phyloP scores from a whole-genome alignment of 345 rosid genomes.

The Acer campestre region DNA sequence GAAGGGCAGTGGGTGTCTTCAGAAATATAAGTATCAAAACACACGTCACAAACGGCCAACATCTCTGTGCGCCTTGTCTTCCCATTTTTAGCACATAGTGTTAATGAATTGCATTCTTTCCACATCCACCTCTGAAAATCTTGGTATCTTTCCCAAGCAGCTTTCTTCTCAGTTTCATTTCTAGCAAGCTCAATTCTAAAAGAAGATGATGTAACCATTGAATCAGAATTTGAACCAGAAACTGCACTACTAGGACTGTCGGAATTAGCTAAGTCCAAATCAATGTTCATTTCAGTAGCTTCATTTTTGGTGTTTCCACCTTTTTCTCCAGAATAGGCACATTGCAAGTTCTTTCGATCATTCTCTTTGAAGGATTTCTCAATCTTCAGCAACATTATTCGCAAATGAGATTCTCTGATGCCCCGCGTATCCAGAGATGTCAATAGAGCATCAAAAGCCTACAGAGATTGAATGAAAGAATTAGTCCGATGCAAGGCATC shows the following conservation, averaged over 20 bases:
- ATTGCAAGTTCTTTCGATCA: conserved; percentile 38
- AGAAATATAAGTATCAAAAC: conserved; percentile 53
- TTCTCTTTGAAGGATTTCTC: conserved; percentile 78
- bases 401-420: conserved; percentile 91
- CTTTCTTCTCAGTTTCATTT: conserved; percentile 64
- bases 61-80: conserved; percentile 57
- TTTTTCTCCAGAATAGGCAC: conserved; percentile 29
- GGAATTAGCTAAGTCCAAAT: conserved; percentile 39
- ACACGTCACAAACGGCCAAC: conserved; percentile 65
- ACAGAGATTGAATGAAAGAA: conserved; percentile 15
- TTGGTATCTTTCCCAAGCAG: conserved; percentile 65
- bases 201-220: conserved; percentile 49
- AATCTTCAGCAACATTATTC: conserved; percentile 83
- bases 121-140: conserved; percentile 87
- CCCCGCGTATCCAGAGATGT: conserved; percentile 89
- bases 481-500: not conserved
- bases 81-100: conserved; percentile 56
- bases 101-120: conserved; percentile 60
- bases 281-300: conserved; percentile 43
- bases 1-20: conserved; percentile 61
- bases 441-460: conserved; percentile 90
- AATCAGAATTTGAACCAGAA: conserved; percentile 53
- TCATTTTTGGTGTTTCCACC: conserved; percentile 44
- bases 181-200: conserved; percentile 81
- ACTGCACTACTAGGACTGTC: conserved; percentile 68